A percentile compares a stretch with the other conserved stretches of the same genome.
Conservation (phyloP, 202 grass and related monocot species). For the Cymbopogon flexuosus region DNA sequence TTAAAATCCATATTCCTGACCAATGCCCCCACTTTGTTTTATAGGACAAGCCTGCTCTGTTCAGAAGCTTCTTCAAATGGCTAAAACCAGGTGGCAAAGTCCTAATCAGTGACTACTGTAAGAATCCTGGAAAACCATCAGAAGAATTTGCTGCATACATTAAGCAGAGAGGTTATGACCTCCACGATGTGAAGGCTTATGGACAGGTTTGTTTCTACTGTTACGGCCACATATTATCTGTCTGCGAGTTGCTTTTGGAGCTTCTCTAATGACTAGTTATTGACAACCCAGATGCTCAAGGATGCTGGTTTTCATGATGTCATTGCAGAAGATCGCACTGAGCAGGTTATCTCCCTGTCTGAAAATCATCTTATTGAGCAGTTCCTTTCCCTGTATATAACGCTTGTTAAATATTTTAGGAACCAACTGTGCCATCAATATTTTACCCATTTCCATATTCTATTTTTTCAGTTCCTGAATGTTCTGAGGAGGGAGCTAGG, state of each 20-base stretch:
- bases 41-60: constrained; percentile 76
- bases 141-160: constrained; percentile 84
- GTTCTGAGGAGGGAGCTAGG: constrained; percentile 79
- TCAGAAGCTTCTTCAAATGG: constrained; percentile 92
- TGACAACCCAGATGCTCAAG: constrained; percentile 65
- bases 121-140: constrained; percentile 61
- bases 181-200: constrained; percentile 87
- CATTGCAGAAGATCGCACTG: constrained; percentile 78
- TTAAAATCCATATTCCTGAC: constrained; percentile 15
- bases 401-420: neutral
- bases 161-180: constrained; percentile 80
- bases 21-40: constrained; percentile 21
- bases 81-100: constrained; percentile 89
- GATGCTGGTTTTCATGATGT: constrained; percentile 73
- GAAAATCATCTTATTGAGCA: neutral
- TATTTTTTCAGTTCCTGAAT: constrained; percentile 55
- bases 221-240: neutral
- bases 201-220: constrained; percentile 57
- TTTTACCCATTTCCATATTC: neutral
- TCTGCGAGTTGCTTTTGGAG: neutral
- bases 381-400: too few relatives aligned
- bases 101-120: constrained; percentile 94
- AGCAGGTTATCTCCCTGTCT: constrained; percentile 49
- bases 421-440: neutral
- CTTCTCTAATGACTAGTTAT: constrained; percentile 4